These are phyloP conservation scores for Speleostelium caveatum DNA, from an alignment of 78 protist species.

Conservation along the genomic window DNA sequence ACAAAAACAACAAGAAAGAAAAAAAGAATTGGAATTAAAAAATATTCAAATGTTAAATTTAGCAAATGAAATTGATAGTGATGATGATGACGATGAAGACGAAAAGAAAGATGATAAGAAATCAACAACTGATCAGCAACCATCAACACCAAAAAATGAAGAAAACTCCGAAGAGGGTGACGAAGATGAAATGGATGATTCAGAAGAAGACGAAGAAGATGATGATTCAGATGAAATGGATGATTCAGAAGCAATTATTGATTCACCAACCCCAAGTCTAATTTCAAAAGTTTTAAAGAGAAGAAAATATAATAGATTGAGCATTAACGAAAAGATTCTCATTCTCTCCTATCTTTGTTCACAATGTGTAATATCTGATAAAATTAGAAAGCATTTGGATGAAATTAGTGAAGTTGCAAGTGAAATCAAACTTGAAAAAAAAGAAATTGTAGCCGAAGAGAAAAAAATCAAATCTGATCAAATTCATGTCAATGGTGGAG, in stretches of 20 bases:
- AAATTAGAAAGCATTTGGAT: constrained; percentile 53
- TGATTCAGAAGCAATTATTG: not conserved
- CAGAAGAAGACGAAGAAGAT: constrained; percentile 42
- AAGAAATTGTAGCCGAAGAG: constrained; percentile 25
- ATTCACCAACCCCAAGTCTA: constrained; percentile 3
- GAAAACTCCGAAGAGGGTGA: not conserved
- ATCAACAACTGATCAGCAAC: not conserved
- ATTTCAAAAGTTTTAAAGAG: constrained; percentile 40
- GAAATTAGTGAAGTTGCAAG: constrained; percentile 22
- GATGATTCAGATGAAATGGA: not conserved
- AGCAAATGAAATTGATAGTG: constrained; percentile 42
- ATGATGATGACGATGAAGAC: constrained; percentile 16
- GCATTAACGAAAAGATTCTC: constrained; percentile 27
- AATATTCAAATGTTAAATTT: constrained; percentile 45
- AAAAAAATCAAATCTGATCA: constrained; percentile 34
- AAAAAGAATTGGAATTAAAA: constrained; percentile 32
- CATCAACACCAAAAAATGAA: not conserved
- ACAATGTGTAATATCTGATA: constrained; percentile 44
- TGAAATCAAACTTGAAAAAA: constrained; percentile 61
- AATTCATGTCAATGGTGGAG: not conserved
- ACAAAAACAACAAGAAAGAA: constrained; percentile 12
- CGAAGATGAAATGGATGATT: constrained; percentile 7
- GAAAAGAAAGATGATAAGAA: not conserved
- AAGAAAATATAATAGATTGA: constrained; percentile 27
- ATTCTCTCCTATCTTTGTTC: constrained; percentile 29